A percentile compares a stretch with the other conserved stretches of the same genome.
These are phyloP conservation scores for Cucumis hystrix DNA, from an alignment of 306 rosid genomes.

Conservation along the genomic window DNA sequence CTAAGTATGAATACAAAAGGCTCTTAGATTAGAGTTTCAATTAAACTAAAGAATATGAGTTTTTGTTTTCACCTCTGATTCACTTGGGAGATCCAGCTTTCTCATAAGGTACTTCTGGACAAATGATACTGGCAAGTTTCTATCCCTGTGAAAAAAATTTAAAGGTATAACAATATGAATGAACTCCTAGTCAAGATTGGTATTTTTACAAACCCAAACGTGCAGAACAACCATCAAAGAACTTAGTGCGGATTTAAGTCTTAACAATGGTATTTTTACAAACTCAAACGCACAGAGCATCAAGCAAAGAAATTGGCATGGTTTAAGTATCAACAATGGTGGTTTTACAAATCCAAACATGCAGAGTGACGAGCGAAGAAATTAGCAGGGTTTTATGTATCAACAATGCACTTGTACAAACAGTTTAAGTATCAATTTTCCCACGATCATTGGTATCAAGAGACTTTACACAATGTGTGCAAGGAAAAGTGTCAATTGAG, in stretches of 20 bases:
- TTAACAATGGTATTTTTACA: too few relatives aligned
- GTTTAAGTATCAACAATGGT: too few relatives aligned
- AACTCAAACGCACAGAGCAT: too few relatives aligned
- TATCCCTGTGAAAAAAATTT: constrained; percentile 39
- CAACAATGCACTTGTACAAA: not conserved
- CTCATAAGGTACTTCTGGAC: constrained; percentile 47
- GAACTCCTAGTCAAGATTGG: not conserved
- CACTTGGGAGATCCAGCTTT: constrained; percentile 52
- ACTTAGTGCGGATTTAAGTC: too few relatives aligned
- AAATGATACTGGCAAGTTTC: constrained; percentile 43
- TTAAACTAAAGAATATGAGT: not conserved
- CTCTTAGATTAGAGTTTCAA: not conserved
- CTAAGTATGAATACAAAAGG: not conserved
- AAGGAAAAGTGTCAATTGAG: not conserved
- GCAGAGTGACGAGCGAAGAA: too few relatives aligned
- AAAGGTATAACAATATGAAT: not conserved
- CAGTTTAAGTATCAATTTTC: not conserved
- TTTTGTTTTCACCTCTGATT: constrained; percentile 44
- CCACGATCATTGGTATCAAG: not conserved
- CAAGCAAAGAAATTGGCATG: too few relatives aligned
- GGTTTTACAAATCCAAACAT: too few relatives aligned
- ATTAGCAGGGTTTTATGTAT: not conserved
- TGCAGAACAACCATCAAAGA: too few relatives aligned
- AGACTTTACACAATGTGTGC: not conserved
- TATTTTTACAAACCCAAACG: too few relatives aligned